Conservation (phyloP, 2,329 filamentous ascomycete species). For the Cercospora berteroae region DNA sequence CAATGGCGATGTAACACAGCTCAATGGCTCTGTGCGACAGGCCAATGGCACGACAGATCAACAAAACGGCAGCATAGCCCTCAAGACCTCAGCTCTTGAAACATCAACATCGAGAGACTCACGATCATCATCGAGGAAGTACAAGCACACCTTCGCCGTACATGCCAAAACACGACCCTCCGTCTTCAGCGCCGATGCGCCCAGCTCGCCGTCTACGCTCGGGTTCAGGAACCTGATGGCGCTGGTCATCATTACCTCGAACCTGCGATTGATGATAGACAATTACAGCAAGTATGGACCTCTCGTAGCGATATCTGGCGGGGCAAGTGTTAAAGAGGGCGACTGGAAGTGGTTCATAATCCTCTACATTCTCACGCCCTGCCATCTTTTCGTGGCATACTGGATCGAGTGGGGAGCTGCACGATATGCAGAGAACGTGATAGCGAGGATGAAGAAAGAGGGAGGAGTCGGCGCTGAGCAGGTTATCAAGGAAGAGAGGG, state of each 20-base stretch:
- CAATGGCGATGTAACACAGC: neutral
- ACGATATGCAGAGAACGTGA: conserved; percentile 68
- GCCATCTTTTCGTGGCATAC: conserved; percentile 86
- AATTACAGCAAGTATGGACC: conserved; percentile 98
- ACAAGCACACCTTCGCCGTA: conserved; percentile 87
- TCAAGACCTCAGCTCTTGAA: neutral
- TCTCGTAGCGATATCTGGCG: conserved; percentile 76
- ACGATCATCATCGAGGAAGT: conserved; percentile 56
- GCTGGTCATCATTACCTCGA: conserved; percentile 86
- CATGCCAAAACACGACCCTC: conserved; percentile 72
- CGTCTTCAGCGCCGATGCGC: conserved; percentile 80
- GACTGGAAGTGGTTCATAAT: conserved; percentile 42
- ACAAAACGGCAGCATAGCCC: neutral
- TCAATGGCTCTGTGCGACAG: conserved; percentile 7
- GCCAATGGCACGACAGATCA: neutral
- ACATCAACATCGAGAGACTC: neutral
- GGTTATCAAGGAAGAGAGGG: conserved; percentile 55
- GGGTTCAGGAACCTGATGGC: conserved; percentile 97
- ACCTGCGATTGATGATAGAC: conserved; percentile 90
- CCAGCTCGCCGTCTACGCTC: conserved; percentile 74
- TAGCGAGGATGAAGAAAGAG: conserved; percentile 54
- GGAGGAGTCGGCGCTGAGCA: conserved; percentile 37
- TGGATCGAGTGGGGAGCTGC: conserved; percentile 84
- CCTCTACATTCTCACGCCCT: conserved; percentile 84
- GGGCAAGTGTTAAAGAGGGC: conserved; percentile 40